Base-by-base conservation (phyloP, 2,329 filamentous ascomycete genomes). In the Ascocoryne sarcoides region DNA sequence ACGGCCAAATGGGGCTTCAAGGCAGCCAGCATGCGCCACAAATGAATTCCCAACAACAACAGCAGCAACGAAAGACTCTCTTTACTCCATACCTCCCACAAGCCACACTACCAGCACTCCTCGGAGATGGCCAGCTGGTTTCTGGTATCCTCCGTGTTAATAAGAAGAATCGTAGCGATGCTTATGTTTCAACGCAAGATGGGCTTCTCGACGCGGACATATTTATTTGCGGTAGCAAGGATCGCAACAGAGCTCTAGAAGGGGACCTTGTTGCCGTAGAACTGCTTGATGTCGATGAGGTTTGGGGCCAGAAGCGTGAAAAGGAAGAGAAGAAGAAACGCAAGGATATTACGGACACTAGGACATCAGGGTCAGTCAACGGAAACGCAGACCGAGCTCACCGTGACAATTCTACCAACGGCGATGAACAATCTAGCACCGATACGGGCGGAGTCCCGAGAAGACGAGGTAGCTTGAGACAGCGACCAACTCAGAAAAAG, bases 311-410 rank as follows among this genome's bases (percentile, higher is more conserved):
- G 70, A 98, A 98, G 73, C 86, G 88, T 42, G 92, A 98, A 64
- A 98, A 98, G 64, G 92, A 98, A 66, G 92, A 98, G 64, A 98
- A 98, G 76, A 98, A 98, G 78, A 98, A 96, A 71, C 85, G 92
- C 63, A 98, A 98, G 72, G 92, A 98, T 59, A 94, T 95, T 44
- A 93, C 88, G 23, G 92, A 96, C 60, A 89, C 86, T 44, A 81
- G 90, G 50, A 78, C 77, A 38, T 82, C 82, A 50, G 83, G 83
- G 47, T 83, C 76, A 50, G 85, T 79, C 56, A 83, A 82, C 49
- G 79, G 79, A 47, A 84, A 84, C 47, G 78, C 79, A 48, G 78
- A 68, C 66, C 67, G 59, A 60, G 75, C 65, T 62, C 60, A 60
- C 40, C 57, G 58, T 21, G 58, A 61, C 32, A 75, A 83, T 60